Base-by-base conservation (phyloP, 1,284 basidiomycete species). In the Boletus subluridellus region DNA sequence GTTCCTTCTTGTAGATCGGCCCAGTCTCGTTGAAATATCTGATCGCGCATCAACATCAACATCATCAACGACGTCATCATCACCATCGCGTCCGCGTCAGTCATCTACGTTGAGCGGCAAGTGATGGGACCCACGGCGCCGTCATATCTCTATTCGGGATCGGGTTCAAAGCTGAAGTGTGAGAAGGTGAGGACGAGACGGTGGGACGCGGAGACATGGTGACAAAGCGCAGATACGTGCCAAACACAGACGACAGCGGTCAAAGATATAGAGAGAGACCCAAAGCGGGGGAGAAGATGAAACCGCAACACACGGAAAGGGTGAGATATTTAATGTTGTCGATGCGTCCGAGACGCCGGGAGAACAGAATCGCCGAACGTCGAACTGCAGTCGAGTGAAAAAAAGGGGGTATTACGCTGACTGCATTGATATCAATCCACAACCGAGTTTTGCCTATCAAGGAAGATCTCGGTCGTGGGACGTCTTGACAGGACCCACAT, bases 21-120 rank as follows among this genome's bases (percentile, higher is more conserved):
- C 57, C 57, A 4, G 57, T 58, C 37, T 58, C 57, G 41, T 58
- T 58, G 30, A 58, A 58, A 35, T 58, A 58, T 11, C 57, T 58
- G 57, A 58, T 49, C 8, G 11, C 15, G 35, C 26, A 21, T 15
- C 38, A 21, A 21, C 7, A 38, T 49, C 37, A 57, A 10, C 6
- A 10, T 15, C 35, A 37, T 14, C 35, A 35, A 35, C 34, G 34
- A 26, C 26, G 15, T n/a, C 30, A 30, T 39, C 21, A 35, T 42
- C 28, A 24, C 28, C 30, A 55, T 39, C 34, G 26, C 12, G 11
- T 32, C 55, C 11, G 5, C 28, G 55, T 58, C 44, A 38, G 34
- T 58, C 21, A 50, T 15, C 55, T 24, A 58, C 7, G 10, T 34
- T 2, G 15, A 39, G 11, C 21, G 10, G 32, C 35, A 41, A 46